Evolutionary conservation across 306 rosid genomes (phyloP), one percentile per base, ranked within the genome.

Genomic region (Vicia villosa): DNA sequence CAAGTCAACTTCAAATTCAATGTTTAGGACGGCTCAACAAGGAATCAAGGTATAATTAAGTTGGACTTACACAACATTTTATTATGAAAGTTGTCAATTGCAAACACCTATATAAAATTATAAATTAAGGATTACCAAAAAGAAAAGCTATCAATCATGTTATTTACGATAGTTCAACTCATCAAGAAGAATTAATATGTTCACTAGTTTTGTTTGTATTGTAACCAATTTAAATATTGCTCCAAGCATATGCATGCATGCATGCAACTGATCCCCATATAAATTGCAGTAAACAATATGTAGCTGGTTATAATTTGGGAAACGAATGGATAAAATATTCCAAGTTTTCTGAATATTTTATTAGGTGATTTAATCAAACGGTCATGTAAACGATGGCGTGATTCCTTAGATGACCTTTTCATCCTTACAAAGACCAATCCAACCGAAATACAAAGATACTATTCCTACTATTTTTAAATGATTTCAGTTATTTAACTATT

Each of bases 21-120:
- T 58, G 70, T 59, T 70, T 8, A 42, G 77, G 84, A 66, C 81
- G 78, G 81, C 81, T 50, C 36, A 59, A 10, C 68, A 5, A 56
- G 43, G 8, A n/a, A 59, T 42, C 66, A 14, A 50, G 8, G 47
- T 28, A 49, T 51, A 20, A n/a, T n/a, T n/a, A n/a, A 15, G 20
- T 46, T 51, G 13, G 46, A 70, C 76, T 71, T 69, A 64, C 77
- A 55, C 26, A 70, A 50, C 13, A 59, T 12, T 66, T 13, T 46
- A 13, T 42, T 57, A 42, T 49, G 13, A 32, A 16, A 50, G 68
- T 19, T 34, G 68, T 46, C 68, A 74, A 74, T 11, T 54, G 22
- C n/a, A 6, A 60, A 17, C 24, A 24, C 34, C 68, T 19, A 34
- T 45, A 71, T 70, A 13, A 28, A 57, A 57, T 42, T 42, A 54